phyloP scores from a whole-genome alignment of 805 yeast species.

The Teunomyces kruisii region DNA sequence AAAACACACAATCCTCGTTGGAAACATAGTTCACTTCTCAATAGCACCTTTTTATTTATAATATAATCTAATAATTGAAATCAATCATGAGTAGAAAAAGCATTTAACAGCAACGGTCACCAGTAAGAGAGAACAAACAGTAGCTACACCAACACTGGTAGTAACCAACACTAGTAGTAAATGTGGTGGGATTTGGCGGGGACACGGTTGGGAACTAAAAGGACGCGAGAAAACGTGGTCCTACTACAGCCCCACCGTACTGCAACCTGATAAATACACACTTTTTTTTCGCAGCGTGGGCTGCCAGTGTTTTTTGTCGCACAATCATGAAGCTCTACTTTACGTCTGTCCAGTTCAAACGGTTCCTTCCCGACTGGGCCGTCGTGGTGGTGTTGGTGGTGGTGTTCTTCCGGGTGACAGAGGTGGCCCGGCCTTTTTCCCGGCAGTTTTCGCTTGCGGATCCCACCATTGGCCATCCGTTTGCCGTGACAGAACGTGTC shows the following conservation, averaged over 20 bases:
- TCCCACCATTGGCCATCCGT: constrained; percentile 35
- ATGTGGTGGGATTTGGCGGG: too few relatives aligned
- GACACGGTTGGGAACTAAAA: too few relatives aligned
- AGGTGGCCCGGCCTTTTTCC: constrained; percentile 31
- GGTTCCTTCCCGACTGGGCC: constrained; percentile 33
- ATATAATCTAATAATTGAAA: background rate
- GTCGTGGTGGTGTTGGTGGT: constrained; percentile 19
- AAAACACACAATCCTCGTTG: background rate
- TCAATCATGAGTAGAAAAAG: background rate
- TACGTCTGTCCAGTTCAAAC: constrained; percentile 16
- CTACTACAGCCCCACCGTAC: too few relatives aligned
- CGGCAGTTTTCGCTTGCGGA: constrained; percentile 36
- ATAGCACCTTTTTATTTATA: background rate
- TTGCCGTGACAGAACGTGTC: constrained; percentile 31
- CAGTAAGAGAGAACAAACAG: too few relatives aligned
- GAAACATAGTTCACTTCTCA: background rate
- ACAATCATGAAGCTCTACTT: constrained; percentile 8
- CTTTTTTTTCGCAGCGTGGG: background rate
- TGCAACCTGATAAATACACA: too few relatives aligned
- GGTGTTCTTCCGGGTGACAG: constrained; percentile 31
- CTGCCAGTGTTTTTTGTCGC: background rate
- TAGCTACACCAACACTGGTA: too few relatives aligned
- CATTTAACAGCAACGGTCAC: too few relatives aligned
- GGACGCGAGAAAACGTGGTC: too few relatives aligned
- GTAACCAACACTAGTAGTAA: too few relatives aligned